Conservation (phyloP, 139 green algal genomes). For the Coelastrella sp. region DNA sequence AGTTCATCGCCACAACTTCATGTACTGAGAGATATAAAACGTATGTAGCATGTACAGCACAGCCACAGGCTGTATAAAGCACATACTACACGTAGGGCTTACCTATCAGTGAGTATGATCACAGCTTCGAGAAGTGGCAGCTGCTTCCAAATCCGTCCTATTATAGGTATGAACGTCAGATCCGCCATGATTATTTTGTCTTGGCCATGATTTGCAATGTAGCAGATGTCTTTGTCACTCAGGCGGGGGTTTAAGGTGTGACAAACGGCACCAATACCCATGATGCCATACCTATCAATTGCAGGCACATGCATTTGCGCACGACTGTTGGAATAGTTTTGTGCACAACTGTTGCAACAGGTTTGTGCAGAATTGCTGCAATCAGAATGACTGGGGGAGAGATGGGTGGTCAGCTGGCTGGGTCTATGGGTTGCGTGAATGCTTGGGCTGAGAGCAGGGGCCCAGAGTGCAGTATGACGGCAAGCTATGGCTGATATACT, state of each 20-base stretch:
- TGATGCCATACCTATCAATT: constrained; percentile 66
- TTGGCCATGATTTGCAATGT: constrained; percentile 41
- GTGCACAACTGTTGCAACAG: background rate
- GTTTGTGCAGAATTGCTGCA: background rate
- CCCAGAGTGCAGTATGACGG: too few relatives aligned
- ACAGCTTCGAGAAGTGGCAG: constrained; percentile 27
- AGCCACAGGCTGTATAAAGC: background rate
- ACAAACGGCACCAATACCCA: constrained; percentile 67
- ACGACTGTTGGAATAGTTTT: background rate
- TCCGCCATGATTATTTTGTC: constrained; percentile 65
- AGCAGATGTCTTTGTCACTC: constrained; percentile 23
- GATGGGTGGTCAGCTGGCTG: too few relatives aligned
- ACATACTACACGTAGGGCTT: background rate
- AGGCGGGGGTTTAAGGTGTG: constrained; percentile 69
- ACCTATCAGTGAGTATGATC: constrained; percentile 48
- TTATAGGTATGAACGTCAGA: constrained; percentile 56
- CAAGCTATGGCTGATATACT: too few relatives aligned
- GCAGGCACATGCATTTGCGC: background rate
- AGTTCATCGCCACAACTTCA: too few relatives aligned
- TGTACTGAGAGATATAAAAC: too few relatives aligned
- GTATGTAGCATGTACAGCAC: too few relatives aligned
- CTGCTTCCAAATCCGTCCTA: constrained; percentile 53
- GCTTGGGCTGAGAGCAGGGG: too few relatives aligned
- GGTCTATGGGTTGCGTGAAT: too few relatives aligned
- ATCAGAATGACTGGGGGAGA: background rate